Percentiles rank a stretch among this genome's conserved stretches.
These are phyloP conservation scores for Inonotus obliquus DNA, from an alignment of 1,284 basidiomycete genomes.

Conservation along the genomic window DNA sequence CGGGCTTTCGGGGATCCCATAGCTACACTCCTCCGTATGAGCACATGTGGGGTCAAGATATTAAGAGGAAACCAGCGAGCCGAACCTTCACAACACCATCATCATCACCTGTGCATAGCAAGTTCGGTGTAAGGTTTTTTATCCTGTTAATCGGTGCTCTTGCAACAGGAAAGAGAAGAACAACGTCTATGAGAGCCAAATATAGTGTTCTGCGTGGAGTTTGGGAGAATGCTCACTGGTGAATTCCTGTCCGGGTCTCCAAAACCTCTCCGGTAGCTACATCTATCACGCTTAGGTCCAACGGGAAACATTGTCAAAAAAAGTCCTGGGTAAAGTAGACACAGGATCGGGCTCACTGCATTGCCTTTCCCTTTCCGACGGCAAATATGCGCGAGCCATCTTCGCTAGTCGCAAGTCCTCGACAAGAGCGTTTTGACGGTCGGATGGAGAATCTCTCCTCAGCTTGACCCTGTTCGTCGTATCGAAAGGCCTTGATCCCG, in stretches of 20 bases:
- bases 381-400: constrained; percentile 69
- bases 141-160: constrained; percentile 86
- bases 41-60: not conserved
- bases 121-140: constrained; percentile 59
- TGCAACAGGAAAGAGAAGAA: too few species aligned
- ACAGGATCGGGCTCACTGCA: constrained; percentile 57
- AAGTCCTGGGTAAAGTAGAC: not conserved
- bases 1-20: constrained; percentile 80
- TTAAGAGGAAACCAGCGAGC: not conserved
- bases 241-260: constrained; percentile 60
- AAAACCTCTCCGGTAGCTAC: constrained; percentile 58
- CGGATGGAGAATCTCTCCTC: constrained; percentile 49
- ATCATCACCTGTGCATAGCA: constrained; percentile 87
- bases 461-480: constrained; percentile 61
- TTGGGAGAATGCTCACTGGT: constrained; percentile 61
- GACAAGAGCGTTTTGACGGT: constrained; percentile 73
- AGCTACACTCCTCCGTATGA: constrained; percentile 45
- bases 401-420: constrained; percentile 60
- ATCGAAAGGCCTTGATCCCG: constrained; percentile 75
- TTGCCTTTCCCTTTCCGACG: constrained; percentile 78
- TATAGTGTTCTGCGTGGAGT: constrained; percentile 18
- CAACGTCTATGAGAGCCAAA: constrained; percentile 32
- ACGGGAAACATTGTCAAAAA: not conserved
- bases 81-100: constrained; percentile 88
- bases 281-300: constrained; percentile 55